These are phyloP conservation scores for Sapria himalayana DNA, from an alignment of 345 rosid genomes.

Conservation along the genomic window DNA sequence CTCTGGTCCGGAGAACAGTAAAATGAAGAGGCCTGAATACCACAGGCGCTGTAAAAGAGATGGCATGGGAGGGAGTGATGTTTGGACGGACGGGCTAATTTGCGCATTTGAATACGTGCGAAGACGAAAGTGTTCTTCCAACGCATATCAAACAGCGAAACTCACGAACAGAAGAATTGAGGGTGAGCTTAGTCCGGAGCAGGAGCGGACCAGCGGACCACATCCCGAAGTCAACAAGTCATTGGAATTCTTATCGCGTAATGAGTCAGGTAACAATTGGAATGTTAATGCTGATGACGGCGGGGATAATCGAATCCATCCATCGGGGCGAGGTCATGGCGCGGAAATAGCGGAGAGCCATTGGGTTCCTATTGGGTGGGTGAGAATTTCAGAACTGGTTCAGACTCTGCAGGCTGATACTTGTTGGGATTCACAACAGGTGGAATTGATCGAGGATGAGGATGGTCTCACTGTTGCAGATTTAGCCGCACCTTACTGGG, in stretches of 20 bases:
- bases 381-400: constrained; percentile 49
- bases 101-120: constrained; percentile 66
- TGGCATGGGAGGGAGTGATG: constrained; percentile 25
- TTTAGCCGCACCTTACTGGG: constrained; percentile 93
- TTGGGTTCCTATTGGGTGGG: constrained; percentile 93
- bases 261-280: constrained; percentile 10
- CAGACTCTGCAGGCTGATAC: constrained; percentile 46
- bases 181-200: constrained; percentile 9
- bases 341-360: constrained; percentile 29
- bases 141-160: constrained; percentile 13
- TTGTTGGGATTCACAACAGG: constrained; percentile 33
- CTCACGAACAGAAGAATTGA: constrained; percentile 5
- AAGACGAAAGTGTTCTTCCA: constrained; percentile 15
- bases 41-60: constrained; percentile 14
- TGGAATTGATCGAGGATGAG: constrained; percentile 32
- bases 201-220: constrained; percentile 11
- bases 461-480: constrained; percentile 61
- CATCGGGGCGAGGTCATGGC: constrained; percentile 13
- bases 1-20: constrained; percentile 9
- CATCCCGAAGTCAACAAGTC: constrained; percentile 10
- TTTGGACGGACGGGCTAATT: constrained; percentile 81
- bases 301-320: constrained; percentile 15
- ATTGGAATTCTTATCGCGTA: constrained; percentile 10
- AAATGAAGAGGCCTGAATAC: constrained; percentile 15
- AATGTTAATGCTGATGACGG: constrained; percentile 18